Evolutionary conservation across 1,139 yeast species (phyloP).

Genomic region (Kodamaea suecica): DNA sequence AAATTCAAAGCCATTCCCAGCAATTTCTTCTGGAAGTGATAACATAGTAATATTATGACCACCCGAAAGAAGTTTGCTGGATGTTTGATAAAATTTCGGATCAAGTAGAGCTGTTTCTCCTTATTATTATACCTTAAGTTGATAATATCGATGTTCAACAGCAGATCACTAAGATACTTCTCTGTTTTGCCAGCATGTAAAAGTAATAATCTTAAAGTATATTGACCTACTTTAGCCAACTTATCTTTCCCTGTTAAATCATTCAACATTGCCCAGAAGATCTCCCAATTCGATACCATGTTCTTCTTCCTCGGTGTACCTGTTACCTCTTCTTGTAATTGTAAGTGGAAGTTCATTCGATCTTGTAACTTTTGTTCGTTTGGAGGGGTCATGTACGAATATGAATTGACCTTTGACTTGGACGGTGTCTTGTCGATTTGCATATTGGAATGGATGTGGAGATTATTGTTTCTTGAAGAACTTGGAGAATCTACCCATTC

Average conservation of each 20-base stretch:
- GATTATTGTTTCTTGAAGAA: slow-evolving; percentile 21
- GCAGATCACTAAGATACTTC: slow-evolving; percentile 32
- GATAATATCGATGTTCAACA: slow-evolving; percentile 30
- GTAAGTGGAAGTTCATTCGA: too few relatives aligned
- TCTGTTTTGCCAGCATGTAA: slow-evolving; percentile 46
- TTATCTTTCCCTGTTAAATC: slow-evolving; percentile 68
- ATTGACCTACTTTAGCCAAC: slow-evolving; percentile 61
- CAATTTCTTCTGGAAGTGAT: slow-evolving; percentile 37
- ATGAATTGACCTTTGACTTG: slow-evolving; percentile 14
- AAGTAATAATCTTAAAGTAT: slow-evolving; percentile 51
- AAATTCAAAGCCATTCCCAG: slow-evolving; percentile 49
- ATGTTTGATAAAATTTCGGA: slow-evolving; percentile 37
- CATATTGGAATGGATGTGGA: too few relatives aligned
- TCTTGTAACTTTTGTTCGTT: slow-evolving; percentile 2
- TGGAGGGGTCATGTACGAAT: slow-evolving; percentile 24
- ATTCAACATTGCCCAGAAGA: slow-evolving; percentile 51
- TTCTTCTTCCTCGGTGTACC: slow-evolving; percentile 1
- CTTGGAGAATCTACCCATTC: slow-evolving; percentile 39
- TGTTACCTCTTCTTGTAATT: too few relatives aligned
- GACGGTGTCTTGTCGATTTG: slow-evolving; percentile 15
- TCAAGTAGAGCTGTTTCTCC: slow-evolving; percentile 32
- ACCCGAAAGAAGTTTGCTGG: slow-evolving; percentile 43
- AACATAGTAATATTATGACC: slow-evolving; percentile 29
- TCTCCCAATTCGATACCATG: slow-evolving; percentile 26
- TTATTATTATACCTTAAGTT: slow-evolving; percentile 32